These are phyloP conservation scores for Candida nanaspora DNA, from an alignment of 805 yeast genomes.

Conservation along the genomic window DNA sequence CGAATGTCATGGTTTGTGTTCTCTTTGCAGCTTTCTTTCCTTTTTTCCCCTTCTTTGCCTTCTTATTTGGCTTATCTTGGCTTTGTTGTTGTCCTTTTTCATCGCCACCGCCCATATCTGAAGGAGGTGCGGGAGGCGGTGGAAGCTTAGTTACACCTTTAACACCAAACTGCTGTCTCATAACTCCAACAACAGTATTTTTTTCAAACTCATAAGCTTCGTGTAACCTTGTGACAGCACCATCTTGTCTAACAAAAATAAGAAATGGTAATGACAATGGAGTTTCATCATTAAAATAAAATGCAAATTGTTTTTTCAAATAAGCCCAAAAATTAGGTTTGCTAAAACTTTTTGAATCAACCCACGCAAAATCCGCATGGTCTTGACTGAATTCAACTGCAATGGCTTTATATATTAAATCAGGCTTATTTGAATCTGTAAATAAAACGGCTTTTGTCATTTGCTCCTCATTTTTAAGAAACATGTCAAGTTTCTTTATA, in stretches of 20 bases:
- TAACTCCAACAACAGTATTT: neutral
- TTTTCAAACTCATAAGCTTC: neutral
- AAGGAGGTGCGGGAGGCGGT: too few species aligned
- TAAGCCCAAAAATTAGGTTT: neutral
- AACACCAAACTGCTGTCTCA: neutral
- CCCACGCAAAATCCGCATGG: constrained; percentile 36
- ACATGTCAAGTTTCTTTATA: constrained; percentile 24
- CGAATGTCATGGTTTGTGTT: neutral
- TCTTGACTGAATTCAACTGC: constrained; percentile 60
- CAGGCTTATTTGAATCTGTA: constrained; percentile 38
- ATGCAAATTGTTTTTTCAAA: neutral
- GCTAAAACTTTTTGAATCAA: neutral
- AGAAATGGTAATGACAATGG: neutral
- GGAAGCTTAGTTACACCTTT: neutral
- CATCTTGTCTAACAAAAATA: neutral
- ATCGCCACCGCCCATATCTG: too few species aligned
- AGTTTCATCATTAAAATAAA: neutral
- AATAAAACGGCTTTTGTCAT: constrained; percentile 43
- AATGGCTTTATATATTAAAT: constrained; percentile 54
- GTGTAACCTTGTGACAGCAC: neutral
- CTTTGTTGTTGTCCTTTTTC: too few species aligned
- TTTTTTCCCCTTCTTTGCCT: neutral
- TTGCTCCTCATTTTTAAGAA: constrained; percentile 8
- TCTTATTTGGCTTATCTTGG: neutral
- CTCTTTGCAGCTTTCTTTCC: neutral